phyloP scores from a whole-genome alignment of 495 filamentous ascomycete species.

The Lepraria neglecta region DNA sequence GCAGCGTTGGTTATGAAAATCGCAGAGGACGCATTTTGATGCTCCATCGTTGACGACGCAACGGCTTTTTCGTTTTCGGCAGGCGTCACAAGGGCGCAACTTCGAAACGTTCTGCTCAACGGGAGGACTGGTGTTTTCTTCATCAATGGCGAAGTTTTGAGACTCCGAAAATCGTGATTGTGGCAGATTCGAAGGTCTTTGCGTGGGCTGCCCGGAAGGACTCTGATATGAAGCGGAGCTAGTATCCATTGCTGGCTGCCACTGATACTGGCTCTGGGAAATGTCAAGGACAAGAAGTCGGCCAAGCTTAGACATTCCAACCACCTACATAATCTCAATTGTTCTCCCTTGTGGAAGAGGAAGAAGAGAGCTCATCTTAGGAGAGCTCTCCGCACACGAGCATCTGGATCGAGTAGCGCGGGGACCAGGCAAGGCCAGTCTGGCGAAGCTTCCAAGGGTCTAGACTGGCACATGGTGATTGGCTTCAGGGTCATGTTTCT shows the following conservation, averaged over 20 bases:
- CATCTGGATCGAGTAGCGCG: constrained; percentile 10
- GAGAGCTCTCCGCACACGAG: neutral
- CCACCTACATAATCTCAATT: neutral
- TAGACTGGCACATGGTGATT: neutral
- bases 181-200: neutral
- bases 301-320: constrained; percentile 9
- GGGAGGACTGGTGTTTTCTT: constrained; percentile 6
- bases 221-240: constrained; percentile 5
- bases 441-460: constrained; percentile 4
- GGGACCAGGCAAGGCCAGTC: constrained; percentile 1
- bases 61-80: constrained; percentile 60
- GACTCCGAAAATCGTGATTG: constrained; percentile 1
- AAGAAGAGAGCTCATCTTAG: neutral
- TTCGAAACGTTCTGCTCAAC: constrained; percentile 22
- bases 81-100: constrained; percentile 51
- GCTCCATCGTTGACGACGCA: constrained; percentile 68
- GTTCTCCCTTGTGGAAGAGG: neutral
- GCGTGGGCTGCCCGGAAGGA: constrained; percentile 4
- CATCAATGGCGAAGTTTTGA: constrained; percentile 3
- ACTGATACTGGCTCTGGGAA: constrained; percentile 2
- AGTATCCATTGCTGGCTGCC: constrained; percentile 8
- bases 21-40: constrained; percentile 56
- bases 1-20: constrained; percentile 55
- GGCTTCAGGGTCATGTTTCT: neutral
- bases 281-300: constrained; percentile 8